Evolutionary conservation across 345 rosid genomes (phyloP).

Genomic region (Fremontodendron californicum): DNA sequence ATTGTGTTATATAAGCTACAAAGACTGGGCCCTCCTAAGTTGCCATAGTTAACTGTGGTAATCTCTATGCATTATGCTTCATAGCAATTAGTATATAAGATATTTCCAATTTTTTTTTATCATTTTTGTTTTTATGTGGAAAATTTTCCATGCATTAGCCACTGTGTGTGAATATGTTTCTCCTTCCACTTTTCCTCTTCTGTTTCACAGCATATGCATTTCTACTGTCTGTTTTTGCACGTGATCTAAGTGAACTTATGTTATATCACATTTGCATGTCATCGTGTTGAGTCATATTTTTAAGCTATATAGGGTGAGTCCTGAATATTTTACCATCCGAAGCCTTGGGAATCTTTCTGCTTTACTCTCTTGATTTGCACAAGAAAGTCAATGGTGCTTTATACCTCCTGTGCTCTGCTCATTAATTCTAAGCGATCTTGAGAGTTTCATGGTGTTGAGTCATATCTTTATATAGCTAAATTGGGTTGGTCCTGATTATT

Average conservation of each 20-base stretch:
- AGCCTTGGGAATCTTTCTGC: background rate
- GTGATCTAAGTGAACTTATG: background rate
- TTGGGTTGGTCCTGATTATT: background rate
- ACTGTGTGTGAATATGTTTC: background rate
- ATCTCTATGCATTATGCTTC: background rate
- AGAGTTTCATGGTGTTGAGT: background rate
- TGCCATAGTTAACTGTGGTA: too few relatives aligned
- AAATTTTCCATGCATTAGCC: background rate
- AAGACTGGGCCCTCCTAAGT: background rate
- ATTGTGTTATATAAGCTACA: background rate
- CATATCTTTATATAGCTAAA: background rate
- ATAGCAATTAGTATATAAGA: background rate
- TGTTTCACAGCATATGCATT: background rate
- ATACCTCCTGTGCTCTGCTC: background rate
- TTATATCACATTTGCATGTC: background rate
- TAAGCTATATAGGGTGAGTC: background rate
- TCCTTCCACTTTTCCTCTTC: background rate
- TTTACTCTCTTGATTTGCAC: background rate
- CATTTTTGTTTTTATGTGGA: background rate
- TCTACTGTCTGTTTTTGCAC: background rate
- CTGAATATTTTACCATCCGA: background rate
- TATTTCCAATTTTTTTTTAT: background rate
- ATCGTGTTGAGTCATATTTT: background rate
- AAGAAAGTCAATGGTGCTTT: background rate
- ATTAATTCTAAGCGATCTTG: background rate